Evolutionary conservation across 352 stramenopile species (phyloP), one percentile per base, ranked within the genome.

Genomic region (Globisporangium spiculum): DNA sequence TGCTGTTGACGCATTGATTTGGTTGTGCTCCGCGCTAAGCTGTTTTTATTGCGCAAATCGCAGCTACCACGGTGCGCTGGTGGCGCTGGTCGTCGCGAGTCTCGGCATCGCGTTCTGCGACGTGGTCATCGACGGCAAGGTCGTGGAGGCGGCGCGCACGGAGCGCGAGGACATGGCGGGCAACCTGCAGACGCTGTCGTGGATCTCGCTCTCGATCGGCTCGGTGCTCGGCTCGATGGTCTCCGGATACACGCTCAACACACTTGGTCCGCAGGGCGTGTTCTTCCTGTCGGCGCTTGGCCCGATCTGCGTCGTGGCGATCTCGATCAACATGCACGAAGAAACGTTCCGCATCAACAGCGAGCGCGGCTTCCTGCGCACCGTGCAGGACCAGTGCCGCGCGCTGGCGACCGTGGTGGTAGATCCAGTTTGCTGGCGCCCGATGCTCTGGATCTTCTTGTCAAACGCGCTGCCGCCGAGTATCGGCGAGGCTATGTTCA

Each of bases 401-500:
- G 71, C 77, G 10, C 71, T 93, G 7, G 83, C 78, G 26, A 66
- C 73, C 4, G 83, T 92, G 14, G 78, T 92, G 12, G 76, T 91
- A 46, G 81, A 90, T 68, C 86, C 86, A 1, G 82, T 92, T 38
- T 91, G 84, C 68, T 94, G 86, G 86, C 82, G 84, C 9, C 84
- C 84, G 8, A 86, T 91, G 81, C 72, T 90, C 18, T 94, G 84
- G 83, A 90, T 94, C 66, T 92, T 94, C 67, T 69, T 94, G 34
- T 94, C 86, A 5, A 92, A 91, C 46, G 83, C 82, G 3, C 63
- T 94, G 24, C 81, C 84, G 18, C 82, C 83, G 8, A 92, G 83
- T 59, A 73, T 92, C n/a, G 77, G 79, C 18, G 82, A 94, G 59
- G 86, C 83, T 71, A 92, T 91, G 82, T 94, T 93, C 79, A 91